These are phyloP conservation scores for Diaporthe amygdali DNA, from an alignment of 2,329 filamentous ascomycete genomes.

Conservation along the genomic window DNA sequence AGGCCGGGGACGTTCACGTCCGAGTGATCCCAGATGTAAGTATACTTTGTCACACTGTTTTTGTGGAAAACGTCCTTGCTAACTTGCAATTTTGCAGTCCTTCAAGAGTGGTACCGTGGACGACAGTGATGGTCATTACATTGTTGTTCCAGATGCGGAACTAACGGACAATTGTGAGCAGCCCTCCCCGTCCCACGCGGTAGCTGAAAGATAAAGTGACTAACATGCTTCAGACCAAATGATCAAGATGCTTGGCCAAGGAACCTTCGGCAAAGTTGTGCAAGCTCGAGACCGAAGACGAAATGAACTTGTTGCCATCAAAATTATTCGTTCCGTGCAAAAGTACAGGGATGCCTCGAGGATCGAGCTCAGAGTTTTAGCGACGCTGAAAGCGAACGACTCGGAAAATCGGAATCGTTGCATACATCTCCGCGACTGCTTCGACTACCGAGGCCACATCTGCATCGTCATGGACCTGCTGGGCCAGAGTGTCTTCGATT, in stretches of 20 bases:
- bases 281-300: slow-evolving; percentile 83
- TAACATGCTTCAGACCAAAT: slow-evolving; percentile 73
- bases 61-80: slow-evolving; percentile 6
- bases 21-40: slow-evolving; percentile 68
- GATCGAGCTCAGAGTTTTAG: slow-evolving; percentile 91
- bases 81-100: slow-evolving; percentile 4
- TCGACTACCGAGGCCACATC: slow-evolving; percentile 96
- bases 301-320: slow-evolving; percentile 85
- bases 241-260: slow-evolving; percentile 87
- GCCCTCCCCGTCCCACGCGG: background rate
- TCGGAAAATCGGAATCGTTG: slow-evolving; percentile 91
- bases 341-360: slow-evolving; percentile 97
- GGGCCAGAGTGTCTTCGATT: slow-evolving; percentile 97
- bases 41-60: slow-evolving; percentile 25
- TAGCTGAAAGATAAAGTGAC: slow-evolving; percentile 10
- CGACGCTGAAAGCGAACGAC: slow-evolving; percentile 91
- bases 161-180: slow-evolving; percentile 88
- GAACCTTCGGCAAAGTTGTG: slow-evolving; percentile 98
- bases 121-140: slow-evolving; percentile 96
- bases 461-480: slow-evolving; percentile 81
- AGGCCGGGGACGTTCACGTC: slow-evolving; percentile 79
- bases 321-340: slow-evolving; percentile 97
- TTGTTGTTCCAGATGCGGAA: slow-evolving; percentile 85
- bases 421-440: slow-evolving; percentile 95
- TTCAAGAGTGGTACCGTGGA: slow-evolving; percentile 77